These are phyloP conservation scores for Micractinium sp. DNA, from an alignment of 139 green algal genomes.

Conservation along the genomic window DNA sequence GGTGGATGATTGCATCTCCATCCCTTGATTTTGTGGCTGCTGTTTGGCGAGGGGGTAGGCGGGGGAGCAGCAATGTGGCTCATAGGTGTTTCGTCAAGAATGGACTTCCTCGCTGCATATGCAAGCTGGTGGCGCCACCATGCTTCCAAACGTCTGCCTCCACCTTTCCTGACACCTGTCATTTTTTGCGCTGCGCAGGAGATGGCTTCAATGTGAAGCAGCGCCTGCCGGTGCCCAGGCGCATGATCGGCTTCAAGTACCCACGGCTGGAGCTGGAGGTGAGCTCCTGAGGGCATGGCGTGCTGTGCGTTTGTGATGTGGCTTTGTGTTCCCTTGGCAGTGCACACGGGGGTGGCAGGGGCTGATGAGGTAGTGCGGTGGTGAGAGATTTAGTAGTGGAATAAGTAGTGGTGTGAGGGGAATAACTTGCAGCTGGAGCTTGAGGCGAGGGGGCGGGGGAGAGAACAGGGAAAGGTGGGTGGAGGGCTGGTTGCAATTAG, in stretches of 20 bases:
- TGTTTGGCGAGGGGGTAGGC: not conserved
- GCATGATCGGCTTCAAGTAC: not conserved
- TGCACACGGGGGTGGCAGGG: too few relatives aligned
- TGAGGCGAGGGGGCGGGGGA: too few relatives aligned
- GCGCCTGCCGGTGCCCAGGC: constrained; percentile 1
- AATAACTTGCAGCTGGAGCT: too few relatives aligned
- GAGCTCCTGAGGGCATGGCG: not conserved
- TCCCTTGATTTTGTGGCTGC: not conserved
- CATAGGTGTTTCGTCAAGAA: not conserved
- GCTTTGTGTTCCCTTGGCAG: not conserved
- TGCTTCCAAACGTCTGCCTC: not conserved
- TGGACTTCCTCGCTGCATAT: not conserved
- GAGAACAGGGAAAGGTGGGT: too few relatives aligned
- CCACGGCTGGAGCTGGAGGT: constrained; percentile 5
- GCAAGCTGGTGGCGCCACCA: too few relatives aligned
- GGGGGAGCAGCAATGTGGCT: too few relatives aligned
- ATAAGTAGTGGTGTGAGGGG: too few relatives aligned
- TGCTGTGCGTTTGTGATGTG: not conserved
- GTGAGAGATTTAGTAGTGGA: too few relatives aligned
- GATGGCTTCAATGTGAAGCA: constrained; percentile 14
- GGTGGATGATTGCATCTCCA: too few relatives aligned
- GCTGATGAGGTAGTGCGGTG: too few relatives aligned
- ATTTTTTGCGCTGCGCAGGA: not conserved
- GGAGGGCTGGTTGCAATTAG: too few relatives aligned
- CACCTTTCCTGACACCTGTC: too few relatives aligned